A percentile compares a stretch with the other conserved stretches of the same genome.
These are phyloP conservation scores for Anthoceros angustus DNA, from an alignment of 225 moss, liverwort and hornwort genomes.

Conservation along the genomic window DNA sequence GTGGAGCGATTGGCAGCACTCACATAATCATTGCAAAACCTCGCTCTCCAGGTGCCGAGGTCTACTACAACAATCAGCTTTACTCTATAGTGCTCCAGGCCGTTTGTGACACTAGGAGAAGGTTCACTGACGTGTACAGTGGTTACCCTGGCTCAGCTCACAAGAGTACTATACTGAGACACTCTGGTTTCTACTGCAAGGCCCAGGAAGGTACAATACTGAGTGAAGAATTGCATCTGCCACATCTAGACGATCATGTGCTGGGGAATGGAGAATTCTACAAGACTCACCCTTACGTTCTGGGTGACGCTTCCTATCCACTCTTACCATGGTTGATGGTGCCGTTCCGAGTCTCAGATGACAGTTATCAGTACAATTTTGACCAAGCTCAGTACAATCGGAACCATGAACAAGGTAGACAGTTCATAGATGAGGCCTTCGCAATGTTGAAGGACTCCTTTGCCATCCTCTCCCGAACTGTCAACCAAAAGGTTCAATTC, in stretches of 20 bases:
- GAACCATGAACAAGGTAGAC: conserved; percentile 10
- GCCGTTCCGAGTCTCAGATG: background rate
- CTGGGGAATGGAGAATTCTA: conserved; percentile 6
- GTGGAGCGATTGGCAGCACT: conserved; percentile 6
- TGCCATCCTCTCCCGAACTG: conserved; percentile 10
- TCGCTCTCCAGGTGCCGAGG: background rate
- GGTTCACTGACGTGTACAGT: conserved; percentile 11
- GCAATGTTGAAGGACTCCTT: conserved; percentile 9
- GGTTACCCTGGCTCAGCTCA: conserved; percentile 11
- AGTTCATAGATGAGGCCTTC: conserved; percentile 7
- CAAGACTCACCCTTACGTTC: conserved; percentile 9
- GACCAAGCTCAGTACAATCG: conserved; percentile 9
- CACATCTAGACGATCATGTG: background rate
- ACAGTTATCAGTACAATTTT: conserved; percentile 2
- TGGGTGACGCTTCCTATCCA: conserved; percentile 12
- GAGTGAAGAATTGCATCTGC: conserved; percentile 2
- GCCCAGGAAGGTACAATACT: conserved; percentile 8
- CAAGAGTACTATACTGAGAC: conserved; percentile 1
- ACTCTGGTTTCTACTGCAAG: conserved; percentile 11
- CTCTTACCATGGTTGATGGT: conserved; percentile 10
- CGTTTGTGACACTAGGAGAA: conserved; percentile 12
- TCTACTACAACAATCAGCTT: conserved; percentile 10
- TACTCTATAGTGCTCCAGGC: conserved; percentile 16
- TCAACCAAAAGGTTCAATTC: conserved; percentile 8
- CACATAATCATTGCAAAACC: conserved; percentile 8